These are phyloP conservation scores for Sarocladiaceae sp. DNA, from an alignment of 2,329 filamentous ascomycete species.

Conservation along the genomic window DNA sequence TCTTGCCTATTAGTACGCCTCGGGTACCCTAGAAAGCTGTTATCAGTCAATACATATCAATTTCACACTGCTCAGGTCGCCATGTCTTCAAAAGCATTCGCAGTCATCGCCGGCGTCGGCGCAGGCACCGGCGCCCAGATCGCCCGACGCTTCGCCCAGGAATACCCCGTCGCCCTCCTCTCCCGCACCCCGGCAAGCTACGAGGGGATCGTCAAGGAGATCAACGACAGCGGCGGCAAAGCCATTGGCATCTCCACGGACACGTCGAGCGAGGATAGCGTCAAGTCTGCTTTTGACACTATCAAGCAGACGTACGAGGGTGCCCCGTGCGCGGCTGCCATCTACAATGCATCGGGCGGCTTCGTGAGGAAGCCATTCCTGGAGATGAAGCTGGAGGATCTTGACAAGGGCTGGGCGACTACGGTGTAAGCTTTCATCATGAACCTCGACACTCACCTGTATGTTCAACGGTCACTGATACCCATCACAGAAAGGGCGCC, in stretches of 20 bases:
- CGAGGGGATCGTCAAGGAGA: conserved; percentile 60
- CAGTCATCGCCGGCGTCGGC: conserved; percentile 67
- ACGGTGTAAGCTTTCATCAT: conserved; percentile 39
- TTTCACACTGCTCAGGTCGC: background rate
- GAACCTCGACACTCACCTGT: too few relatives aligned
- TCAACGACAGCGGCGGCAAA: conserved; percentile 59
- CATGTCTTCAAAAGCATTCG: conserved; percentile 47
- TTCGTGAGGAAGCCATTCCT: conserved; percentile 52
- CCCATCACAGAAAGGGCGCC: background rate
- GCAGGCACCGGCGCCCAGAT: conserved; percentile 48
- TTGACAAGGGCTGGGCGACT: conserved; percentile 37
- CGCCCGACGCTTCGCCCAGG: conserved; percentile 52
- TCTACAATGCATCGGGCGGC: conserved; percentile 61
- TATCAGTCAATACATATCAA: too few relatives aligned
- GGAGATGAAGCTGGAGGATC: conserved; percentile 44
- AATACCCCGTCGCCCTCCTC: conserved; percentile 70
- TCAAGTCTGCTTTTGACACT: conserved; percentile 54
- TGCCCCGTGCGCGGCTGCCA: conserved; percentile 53
- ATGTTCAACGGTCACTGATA: too few relatives aligned
- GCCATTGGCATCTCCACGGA: conserved; percentile 63
- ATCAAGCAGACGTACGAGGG: conserved; percentile 51
- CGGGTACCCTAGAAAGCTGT: too few relatives aligned
- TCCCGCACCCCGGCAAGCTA: conserved; percentile 62
- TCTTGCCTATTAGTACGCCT: too few relatives aligned
- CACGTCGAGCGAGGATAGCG: conserved; percentile 32